Evolutionary conservation across 176 grass and related monocot genomes (phyloP).

Genomic region (Raddia guianensis): DNA sequence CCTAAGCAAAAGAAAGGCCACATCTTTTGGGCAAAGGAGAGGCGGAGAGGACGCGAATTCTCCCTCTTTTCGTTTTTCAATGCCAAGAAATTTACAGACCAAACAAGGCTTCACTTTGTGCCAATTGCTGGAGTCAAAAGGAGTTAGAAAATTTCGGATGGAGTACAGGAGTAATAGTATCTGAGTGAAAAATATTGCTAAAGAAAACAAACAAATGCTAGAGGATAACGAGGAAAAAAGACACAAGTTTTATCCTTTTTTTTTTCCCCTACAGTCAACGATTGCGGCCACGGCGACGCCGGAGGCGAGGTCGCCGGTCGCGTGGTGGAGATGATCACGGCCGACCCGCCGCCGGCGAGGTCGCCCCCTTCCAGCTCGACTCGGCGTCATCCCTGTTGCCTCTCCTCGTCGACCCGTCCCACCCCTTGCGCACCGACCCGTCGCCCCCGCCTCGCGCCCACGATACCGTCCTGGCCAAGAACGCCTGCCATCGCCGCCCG

Average conservation of each 20-base stretch:
- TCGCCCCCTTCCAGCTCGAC: conserved; percentile 43
- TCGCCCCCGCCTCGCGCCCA: conserved; percentile 52
- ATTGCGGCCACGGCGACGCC: neutral
- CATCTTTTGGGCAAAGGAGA: neutral
- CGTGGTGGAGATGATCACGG: neutral
- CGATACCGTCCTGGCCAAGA: conserved; percentile 56
- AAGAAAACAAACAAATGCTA: neutral
- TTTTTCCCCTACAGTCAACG: conserved; percentile 10
- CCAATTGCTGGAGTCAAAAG: neutral
- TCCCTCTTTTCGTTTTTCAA: neutral
- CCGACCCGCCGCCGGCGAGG: conserved; percentile 3
- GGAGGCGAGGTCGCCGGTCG: neutral
- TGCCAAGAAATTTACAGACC: neutral
- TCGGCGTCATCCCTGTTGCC: conserved; percentile 42
- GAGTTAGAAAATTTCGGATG: neutral
- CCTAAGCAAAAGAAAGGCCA: neutral
- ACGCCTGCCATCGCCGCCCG: conserved; percentile 52
- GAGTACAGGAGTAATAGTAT: too few relatives aligned
- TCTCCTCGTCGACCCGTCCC: conserved; percentile 47
- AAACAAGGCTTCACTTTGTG: neutral
- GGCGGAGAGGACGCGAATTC: neutral
- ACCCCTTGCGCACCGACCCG: conserved; percentile 46
- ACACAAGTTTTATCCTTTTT: neutral
- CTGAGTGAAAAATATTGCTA: conserved; percentile 7
- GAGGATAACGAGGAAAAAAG: neutral